Evolutionary conservation across 768 basidiomycete genomes (phyloP), one percentile per base, ranked within the genome.

Genomic region (Dendrothele bispora): DNA sequence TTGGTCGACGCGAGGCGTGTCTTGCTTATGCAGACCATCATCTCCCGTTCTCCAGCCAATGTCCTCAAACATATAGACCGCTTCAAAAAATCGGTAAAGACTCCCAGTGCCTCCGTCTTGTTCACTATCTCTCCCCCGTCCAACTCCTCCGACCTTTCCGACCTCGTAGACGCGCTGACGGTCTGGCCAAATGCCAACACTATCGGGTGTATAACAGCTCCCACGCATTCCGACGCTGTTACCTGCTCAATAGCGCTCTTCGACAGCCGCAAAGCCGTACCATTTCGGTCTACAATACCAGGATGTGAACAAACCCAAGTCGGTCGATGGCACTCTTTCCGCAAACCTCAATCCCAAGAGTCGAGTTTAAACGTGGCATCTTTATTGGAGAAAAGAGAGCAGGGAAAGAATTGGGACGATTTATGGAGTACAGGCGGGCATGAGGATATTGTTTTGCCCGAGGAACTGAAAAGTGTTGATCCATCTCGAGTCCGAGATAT

Each of bases 281-380:
- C 77, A 1, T 89, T 89, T 56, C 73, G 75, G n/a, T 88, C 86
- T 7, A 73, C 71, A 1, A 77, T 89, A 44, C 75, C 77, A 1
- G 87, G 88, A 10, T 69, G 69, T 39, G 62, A 68, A n/a, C 68
- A 77, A 14, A 62, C 75, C 2, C 83, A 86, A 56, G 86, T 90
- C 11, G 88, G 88, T 24, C 71, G 86, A 38, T 84, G 84, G 84
- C 84, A 86, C 59, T 74, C 84, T 15, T 77, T 79, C 52, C 63
- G 77, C 50, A 69, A 74, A n/a, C n/a, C n/a, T n/a, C n/a, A n/a
- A n/a, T n/a, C n/a, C n/a, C n/a, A n/a, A n/a, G n/a, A n/a, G n/a
- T n/a, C n/a, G n/a, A n/a, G n/a, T n/a, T n/a, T n/a, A n/a, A n/a
- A n/a, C n/a, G n/a, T n/a, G n/a, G n/a, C n/a, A n/a, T n/a, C n/a